Percentiles rank a stretch among this genome's conserved stretches.
phyloP scores from a whole-genome alignment of 2,329 filamentous ascomycete genomes.

The Arthrobotrys conoides region DNA sequence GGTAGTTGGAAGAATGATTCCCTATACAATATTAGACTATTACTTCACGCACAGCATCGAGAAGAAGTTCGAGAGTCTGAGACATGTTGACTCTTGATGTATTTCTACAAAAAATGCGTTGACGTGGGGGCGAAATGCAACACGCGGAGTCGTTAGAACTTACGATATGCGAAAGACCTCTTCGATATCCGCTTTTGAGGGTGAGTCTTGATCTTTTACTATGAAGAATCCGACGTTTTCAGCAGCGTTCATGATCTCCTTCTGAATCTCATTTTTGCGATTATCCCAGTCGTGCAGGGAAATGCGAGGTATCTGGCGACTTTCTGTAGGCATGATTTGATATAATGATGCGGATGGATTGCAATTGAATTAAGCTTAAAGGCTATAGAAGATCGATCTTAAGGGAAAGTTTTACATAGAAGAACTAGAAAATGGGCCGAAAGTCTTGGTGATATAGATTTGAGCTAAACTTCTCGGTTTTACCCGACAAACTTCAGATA shows the following conservation, averaged over 20 bases:
- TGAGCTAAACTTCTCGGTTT: conserved; percentile 35
- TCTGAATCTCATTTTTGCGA: conserved; percentile 72
- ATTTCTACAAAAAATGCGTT: conserved; percentile 42
- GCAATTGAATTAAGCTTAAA: conserved; percentile 28
- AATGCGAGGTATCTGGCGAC: conserved; percentile 69
- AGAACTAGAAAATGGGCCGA: neutral
- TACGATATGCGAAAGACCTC: conserved; percentile 62
- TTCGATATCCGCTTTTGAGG: conserved; percentile 69
- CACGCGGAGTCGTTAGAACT: conserved; percentile 45
- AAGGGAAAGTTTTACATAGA: conserved; percentile 13
- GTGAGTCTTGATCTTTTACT: conserved; percentile 73
- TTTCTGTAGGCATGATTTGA: conserved; percentile 34
- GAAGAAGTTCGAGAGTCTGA: conserved; percentile 6
- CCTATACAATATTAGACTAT: conserved; percentile 64
- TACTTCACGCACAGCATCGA: conserved; percentile 68
- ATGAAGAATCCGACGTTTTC: conserved; percentile 76
- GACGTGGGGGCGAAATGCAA: conserved; percentile 55
- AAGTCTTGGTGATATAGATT: conserved; percentile 18
- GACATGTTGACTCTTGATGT: neutral
- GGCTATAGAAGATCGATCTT: conserved; percentile 14
- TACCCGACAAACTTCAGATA: conserved; percentile 28
- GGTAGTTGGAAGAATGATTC: conserved; percentile 72
- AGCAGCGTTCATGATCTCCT: conserved; percentile 71
- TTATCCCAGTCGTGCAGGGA: conserved; percentile 72
- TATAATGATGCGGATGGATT: conserved; percentile 4